Evolutionary conservation across 257 asterid genomes (phyloP).

Genomic region (Ilex asprella): DNA sequence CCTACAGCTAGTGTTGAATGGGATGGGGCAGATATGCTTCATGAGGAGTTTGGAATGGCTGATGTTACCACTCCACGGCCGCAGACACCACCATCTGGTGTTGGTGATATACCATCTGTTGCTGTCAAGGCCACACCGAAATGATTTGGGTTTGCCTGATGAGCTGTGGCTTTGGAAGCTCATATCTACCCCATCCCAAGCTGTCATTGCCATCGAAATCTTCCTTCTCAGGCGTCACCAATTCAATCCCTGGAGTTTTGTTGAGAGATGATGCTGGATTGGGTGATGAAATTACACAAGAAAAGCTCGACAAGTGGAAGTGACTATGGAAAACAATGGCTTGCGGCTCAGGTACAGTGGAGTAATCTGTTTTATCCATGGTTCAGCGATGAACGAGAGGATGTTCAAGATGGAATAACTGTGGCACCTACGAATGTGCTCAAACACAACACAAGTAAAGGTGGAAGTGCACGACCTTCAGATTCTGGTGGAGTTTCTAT

Average conservation of each 20-base stretch:
- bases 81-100: slow-evolving; percentile 36
- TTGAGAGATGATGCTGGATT: background rate
- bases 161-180: background rate
- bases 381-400: too few species aligned
- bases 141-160: slow-evolving; percentile 20
- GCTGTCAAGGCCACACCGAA: slow-evolving; percentile 41
- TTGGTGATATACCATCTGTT: slow-evolving; percentile 27
- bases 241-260: background rate
- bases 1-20: slow-evolving; percentile 54
- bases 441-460: too few species aligned
- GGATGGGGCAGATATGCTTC: slow-evolving; percentile 52
- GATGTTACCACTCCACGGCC: slow-evolving; percentile 37
- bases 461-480: too few species aligned
- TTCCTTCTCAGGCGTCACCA: background rate
- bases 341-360: background rate
- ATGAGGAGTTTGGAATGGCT: slow-evolving; percentile 51
- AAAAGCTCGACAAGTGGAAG: background rate
- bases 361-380: too few species aligned
- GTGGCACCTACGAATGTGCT: too few species aligned
- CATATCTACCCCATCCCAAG: background rate
- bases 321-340: background rate
- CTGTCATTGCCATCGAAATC: background rate
- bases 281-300: background rate
- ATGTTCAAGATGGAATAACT: too few species aligned
- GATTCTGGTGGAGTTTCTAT: too few species aligned